Percentiles rank a stretch among this genome's conserved stretches.
These are phyloP conservation scores for Pseudogymnoascus destructans DNA, from an alignment of 2,329 filamentous ascomycete genomes.

Conservation along the genomic window DNA sequence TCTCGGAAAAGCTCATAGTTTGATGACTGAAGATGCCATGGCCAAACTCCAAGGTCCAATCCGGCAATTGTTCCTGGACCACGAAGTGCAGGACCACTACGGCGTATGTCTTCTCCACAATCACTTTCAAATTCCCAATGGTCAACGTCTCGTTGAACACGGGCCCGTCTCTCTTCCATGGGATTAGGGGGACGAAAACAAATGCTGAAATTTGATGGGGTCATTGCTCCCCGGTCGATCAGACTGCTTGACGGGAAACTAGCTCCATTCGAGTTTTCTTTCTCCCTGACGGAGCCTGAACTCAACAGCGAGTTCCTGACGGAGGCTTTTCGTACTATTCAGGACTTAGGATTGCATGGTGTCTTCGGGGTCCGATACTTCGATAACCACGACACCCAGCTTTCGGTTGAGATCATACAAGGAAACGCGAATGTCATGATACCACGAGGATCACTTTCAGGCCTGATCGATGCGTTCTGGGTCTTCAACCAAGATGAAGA, in stretches of 20 bases:
- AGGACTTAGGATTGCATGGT: neutral
- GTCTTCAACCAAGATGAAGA: conserved; percentile 1
- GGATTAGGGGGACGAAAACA: neutral
- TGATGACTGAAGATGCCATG: neutral
- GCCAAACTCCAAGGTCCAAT: conserved; percentile 1
- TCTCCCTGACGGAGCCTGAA: no score
- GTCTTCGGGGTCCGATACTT: neutral
- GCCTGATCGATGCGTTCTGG: neutral
- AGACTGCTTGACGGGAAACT: no score
- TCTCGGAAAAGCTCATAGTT: neutral
- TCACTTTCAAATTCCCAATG: conserved; percentile 4
- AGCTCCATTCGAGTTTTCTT: no score
- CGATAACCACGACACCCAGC: neutral
- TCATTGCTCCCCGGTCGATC: neutral
- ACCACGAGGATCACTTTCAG: neutral
- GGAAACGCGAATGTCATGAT: neutral
- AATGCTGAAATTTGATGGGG: neutral
- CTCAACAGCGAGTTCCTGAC: no score
- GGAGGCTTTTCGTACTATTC: no score
- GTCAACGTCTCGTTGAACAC: conserved; percentile 3
- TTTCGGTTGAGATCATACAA: neutral
- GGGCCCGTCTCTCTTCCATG: neutral
- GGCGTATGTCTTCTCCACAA: neutral
- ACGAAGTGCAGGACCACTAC: conserved; percentile 2
- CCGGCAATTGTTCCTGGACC: conserved; percentile 1